Evolutionary conservation across 345 rosid genomes (phyloP).

Genomic region (Hibiscus trionum): DNA sequence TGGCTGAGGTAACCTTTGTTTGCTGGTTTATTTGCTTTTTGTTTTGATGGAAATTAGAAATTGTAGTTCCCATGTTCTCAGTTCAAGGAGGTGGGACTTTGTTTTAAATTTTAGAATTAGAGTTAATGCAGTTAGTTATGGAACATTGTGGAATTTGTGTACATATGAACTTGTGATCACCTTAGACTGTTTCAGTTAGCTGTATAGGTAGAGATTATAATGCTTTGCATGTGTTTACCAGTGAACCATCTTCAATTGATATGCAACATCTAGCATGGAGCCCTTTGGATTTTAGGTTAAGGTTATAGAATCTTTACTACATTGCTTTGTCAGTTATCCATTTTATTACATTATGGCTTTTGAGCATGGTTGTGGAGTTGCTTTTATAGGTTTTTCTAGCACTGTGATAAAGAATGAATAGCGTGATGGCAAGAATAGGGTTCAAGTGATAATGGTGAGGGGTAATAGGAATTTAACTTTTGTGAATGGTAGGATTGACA

Average conservation of each 20-base stretch:
- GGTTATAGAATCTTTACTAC: background rate
- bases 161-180: background rate
- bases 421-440: background rate
- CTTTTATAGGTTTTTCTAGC: background rate
- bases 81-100: background rate
- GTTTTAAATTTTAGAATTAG: background rate
- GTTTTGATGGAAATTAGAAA: background rate
- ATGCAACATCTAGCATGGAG: background rate
- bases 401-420: background rate
- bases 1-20: conserved; percentile 53
- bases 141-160: background rate
- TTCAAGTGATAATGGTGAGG: background rate
- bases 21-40: background rate
- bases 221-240: background rate
- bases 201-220: background rate
- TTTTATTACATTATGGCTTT: background rate
- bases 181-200: background rate
- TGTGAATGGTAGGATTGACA: background rate
- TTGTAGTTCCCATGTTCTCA: background rate
- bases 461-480: background rate
- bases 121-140: background rate
- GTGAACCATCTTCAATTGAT: background rate
- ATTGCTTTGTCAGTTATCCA: background rate
- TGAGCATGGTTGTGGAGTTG: background rate
- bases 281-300: background rate